phyloP scores from a whole-genome alignment of 2,329 filamentous ascomycete genomes.

The Penicillium sp. region DNA sequence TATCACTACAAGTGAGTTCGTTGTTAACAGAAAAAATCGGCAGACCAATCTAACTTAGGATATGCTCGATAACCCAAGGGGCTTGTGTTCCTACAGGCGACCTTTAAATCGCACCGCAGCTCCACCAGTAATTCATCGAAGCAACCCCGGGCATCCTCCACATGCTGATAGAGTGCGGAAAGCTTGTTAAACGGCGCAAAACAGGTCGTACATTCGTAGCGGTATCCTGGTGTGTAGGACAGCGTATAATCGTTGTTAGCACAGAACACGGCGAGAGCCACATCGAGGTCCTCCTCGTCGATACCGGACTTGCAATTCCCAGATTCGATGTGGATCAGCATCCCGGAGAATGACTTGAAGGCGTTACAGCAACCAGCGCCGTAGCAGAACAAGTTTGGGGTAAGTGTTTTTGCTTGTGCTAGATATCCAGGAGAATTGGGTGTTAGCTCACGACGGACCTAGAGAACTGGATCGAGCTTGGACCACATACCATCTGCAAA shows the following conservation, averaged over 20 bases:
- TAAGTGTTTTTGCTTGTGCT: neutral
- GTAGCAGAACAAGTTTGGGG: neutral
- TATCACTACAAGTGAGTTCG: too few species aligned
- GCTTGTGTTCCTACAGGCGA: too few species aligned
- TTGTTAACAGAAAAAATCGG: too few species aligned
- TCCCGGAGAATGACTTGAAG: neutral
- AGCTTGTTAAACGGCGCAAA: neutral
- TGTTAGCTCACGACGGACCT: too few species aligned
- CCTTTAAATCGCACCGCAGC: too few species aligned
- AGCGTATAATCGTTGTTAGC: neutral
- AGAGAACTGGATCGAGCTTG: too few species aligned
- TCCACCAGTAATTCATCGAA: neutral
- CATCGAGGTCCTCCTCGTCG: neutral
- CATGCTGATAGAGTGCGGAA: neutral
- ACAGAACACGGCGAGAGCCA: neutral
- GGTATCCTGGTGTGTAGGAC: neutral
- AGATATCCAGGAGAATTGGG: too few species aligned
- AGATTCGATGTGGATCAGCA: neutral
- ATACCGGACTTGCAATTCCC: neutral
- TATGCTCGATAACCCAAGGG: too few species aligned
- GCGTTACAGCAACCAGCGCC: neutral
- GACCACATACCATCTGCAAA: too few species aligned
- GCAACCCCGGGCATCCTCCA: neutral
- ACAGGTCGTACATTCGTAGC: neutral
- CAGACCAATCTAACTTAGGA: too few species aligned